phyloP scores from a whole-genome alignment of 2,329 filamentous ascomycete species.

The Aspergillus sclerotialis region DNA sequence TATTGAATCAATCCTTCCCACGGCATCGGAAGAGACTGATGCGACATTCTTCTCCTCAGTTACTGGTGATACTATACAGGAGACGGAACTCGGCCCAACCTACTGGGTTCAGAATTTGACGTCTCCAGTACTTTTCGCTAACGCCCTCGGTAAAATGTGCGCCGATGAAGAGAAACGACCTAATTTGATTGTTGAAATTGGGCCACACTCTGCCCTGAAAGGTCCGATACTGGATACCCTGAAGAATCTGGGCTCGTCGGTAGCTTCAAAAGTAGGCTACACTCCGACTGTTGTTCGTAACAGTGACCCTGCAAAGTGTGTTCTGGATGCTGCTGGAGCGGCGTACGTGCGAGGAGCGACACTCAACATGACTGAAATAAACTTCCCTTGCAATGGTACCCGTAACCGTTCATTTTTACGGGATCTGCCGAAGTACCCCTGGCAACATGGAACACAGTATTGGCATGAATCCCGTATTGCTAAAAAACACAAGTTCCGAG shows the following conservation, averaged over 20 bases:
- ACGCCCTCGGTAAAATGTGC: constrained; percentile 10
- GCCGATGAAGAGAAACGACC: constrained; percentile 10
- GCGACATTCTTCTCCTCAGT: not conserved
- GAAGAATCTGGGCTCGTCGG: constrained; percentile 16
- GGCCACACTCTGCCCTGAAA: constrained; percentile 28
- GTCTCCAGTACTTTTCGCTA: constrained; percentile 8
- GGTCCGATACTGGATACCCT: constrained; percentile 23
- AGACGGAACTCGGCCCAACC: not conserved
- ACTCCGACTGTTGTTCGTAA: constrained; percentile 17
- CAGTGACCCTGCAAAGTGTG: constrained; percentile 13
- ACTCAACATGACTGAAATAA: constrained; percentile 11
- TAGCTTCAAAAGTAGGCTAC: constrained; percentile 12
- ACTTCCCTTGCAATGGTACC: constrained; percentile 12
- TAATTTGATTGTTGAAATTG: constrained; percentile 24
- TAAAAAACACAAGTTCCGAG: constrained; percentile 13
- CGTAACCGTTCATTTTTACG: constrained; percentile 13
- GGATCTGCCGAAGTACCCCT: constrained; percentile 23
- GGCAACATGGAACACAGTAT: constrained; percentile 16
- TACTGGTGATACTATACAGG: constrained; percentile 17
- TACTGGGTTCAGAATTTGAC: constrained; percentile 8
- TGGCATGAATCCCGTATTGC: constrained; percentile 22
- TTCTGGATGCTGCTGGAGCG: constrained; percentile 15
- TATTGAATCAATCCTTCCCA: not conserved
- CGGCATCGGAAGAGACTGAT: not conserved
- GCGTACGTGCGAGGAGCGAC: constrained; percentile 10